A percentile compares a stretch with the other conserved stretches of the same genome.
Conservation (phyloP, 805 yeast species). For the Spathaspora arborariae region DNA sequence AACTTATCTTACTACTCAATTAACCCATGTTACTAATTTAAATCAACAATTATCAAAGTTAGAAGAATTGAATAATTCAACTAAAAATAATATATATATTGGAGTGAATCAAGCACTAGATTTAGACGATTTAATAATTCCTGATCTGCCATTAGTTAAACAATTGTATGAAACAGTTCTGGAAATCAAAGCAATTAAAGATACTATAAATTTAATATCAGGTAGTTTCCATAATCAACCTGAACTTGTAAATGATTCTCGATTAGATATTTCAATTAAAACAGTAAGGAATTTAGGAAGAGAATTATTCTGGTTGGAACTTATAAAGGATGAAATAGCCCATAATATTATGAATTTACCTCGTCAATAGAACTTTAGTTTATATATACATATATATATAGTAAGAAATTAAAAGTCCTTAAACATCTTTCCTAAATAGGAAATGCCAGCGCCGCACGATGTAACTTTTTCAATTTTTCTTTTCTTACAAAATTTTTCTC, state of each 20-base stretch:
- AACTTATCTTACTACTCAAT: constrained; percentile 23
- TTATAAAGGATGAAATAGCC: constrained; percentile 29
- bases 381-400: not conserved
- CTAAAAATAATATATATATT: constrained; percentile 15
- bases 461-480: constrained; percentile 8
- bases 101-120: constrained; percentile 11
- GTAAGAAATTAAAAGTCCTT: not conserved
- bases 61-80: constrained; percentile 21
- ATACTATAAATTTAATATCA: constrained; percentile 55
- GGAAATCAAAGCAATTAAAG: constrained; percentile 68
- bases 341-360: constrained; percentile 16
- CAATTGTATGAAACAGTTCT: constrained; percentile 65
- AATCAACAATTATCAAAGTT: constrained; percentile 23
- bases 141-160: constrained; percentile 41
- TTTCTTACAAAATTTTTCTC: constrained; percentile 7
- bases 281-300: constrained; percentile 34
- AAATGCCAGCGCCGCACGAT: constrained; percentile 24
- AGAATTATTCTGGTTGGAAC: constrained; percentile 40
- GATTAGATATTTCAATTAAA: constrained; percentile 32
- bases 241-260: constrained; percentile 32
- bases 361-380: not conserved
- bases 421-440: not conserved
- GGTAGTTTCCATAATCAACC: constrained; percentile 39
- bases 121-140: constrained; percentile 34
- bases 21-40: constrained; percentile 17